These are phyloP conservation scores for Plectosphaerella sp. DNA, from an alignment of 2,329 filamentous ascomycete genomes.

Conservation along the genomic window DNA sequence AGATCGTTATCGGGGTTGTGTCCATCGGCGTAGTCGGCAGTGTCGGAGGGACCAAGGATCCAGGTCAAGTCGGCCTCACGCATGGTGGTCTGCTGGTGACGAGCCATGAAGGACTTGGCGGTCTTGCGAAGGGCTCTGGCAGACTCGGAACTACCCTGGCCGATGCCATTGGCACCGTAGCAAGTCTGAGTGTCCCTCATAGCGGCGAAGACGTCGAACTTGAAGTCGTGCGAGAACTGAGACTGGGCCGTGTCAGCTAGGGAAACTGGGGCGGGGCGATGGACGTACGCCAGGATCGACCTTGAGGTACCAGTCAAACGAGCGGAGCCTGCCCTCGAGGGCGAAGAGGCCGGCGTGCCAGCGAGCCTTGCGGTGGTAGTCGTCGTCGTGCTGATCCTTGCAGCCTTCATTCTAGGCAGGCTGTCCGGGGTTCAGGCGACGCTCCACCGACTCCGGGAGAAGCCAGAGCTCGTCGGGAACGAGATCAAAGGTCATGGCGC, in stretches of 20 bases:
- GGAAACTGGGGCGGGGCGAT: neutral
- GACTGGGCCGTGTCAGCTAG: constrained; percentile 31
- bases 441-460: constrained; percentile 66
- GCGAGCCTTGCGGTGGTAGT: constrained; percentile 71
- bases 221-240: constrained; percentile 55
- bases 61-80: constrained; percentile 44
- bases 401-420: constrained; percentile 61
- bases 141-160: constrained; percentile 37
- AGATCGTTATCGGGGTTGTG: constrained; percentile 8
- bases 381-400: constrained; percentile 53
- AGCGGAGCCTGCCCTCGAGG: constrained; percentile 64
- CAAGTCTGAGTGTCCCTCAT: constrained; percentile 81
- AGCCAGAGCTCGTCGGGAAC: constrained; percentile 76
- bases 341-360: constrained; percentile 86
- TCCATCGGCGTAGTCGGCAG: neutral
- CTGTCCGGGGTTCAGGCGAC: constrained; percentile 61
- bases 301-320: constrained; percentile 57
- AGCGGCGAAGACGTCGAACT: constrained; percentile 82
- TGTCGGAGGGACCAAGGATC: constrained; percentile 30
- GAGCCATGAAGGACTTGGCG: constrained; percentile 40
- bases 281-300: constrained; percentile 54
- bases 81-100: constrained; percentile 37
- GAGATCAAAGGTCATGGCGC: constrained; percentile 66
- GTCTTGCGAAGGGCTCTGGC: constrained; percentile 40
- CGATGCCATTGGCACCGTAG: constrained; percentile 60